Conservation (phyloP, 2,329 filamentous ascomycete species). For the Colletotrichum zoysiae region DNA sequence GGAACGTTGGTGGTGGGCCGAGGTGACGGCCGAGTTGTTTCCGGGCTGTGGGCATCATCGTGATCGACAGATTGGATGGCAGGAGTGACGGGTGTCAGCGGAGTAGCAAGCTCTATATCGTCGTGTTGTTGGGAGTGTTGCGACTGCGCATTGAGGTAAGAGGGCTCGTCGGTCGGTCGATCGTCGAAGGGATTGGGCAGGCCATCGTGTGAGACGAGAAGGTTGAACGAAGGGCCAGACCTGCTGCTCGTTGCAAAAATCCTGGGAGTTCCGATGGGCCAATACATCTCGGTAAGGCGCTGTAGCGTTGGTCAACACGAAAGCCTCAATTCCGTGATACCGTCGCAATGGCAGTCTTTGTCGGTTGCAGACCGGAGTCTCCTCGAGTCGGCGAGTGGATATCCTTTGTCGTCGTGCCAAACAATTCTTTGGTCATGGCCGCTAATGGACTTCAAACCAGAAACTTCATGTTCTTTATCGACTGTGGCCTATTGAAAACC, state of each 20-base stretch:
- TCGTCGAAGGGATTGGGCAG: slow-evolving; percentile 53
- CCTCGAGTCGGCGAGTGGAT: slow-evolving; percentile 14
- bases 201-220: slow-evolving; percentile 73
- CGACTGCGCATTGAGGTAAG: slow-evolving; percentile 43
- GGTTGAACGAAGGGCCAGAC: slow-evolving; percentile 62
- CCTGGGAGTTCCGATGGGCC: slow-evolving; percentile 87
- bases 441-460: slow-evolving; percentile 22
- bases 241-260: slow-evolving; percentile 84
- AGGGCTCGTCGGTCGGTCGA: slow-evolving; percentile 48
- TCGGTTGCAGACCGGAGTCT: slow-evolving; percentile 9
- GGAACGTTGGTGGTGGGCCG: slow-evolving; percentile 54
- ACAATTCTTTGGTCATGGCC: slow-evolving; percentile 38
- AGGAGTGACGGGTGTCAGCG: slow-evolving; percentile 66
- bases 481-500: slow-evolving; percentile 3
- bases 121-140: slow-evolving; percentile 50
- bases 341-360: slow-evolving; percentile 25
- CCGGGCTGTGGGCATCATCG: slow-evolving; percentile 56
- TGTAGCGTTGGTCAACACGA: background rate
- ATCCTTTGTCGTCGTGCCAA: slow-evolving; percentile 29
- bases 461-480: slow-evolving; percentile 18
- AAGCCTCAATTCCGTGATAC: slow-evolving; percentile 5
- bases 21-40: slow-evolving; percentile 45
- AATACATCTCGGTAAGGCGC: slow-evolving; percentile 77
- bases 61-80: slow-evolving; percentile 71
- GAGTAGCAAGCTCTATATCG: slow-evolving; percentile 52